Evolutionary conservation across 2,329 filamentous ascomycete species (phyloP), one percentile per base, ranked within the genome.

Genomic region (Diaporthe citri): DNA sequence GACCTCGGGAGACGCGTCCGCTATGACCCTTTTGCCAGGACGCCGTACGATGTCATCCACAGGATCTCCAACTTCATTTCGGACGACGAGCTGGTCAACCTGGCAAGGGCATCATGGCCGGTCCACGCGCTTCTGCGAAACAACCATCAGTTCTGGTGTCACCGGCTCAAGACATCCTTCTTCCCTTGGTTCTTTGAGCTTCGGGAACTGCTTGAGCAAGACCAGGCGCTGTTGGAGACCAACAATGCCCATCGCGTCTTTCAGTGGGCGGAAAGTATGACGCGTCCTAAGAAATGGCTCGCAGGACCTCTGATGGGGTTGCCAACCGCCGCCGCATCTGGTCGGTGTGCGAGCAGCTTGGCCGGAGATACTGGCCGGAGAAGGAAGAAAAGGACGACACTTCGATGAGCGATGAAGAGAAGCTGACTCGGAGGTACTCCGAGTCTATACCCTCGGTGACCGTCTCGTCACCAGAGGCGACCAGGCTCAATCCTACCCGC

Each of bases 101-200:
- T 74, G 17, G 22, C n/a, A 36, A 71, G 28, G 12, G 66, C 72
- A 13, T 74, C 72, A 28, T 74, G 64, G 64, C 48, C 52, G 22
- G 22, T 71, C n/a, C 72, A 71, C 48, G 10, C 3, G 15, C 25
- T 55, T 17, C 10, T 71, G 39, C 62, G 31, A 13, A 70, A 59
- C 28, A 59, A 60, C 46, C n/a, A 57, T 31, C 41, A 62, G n/a
- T 74, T 74, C 41, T 74, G 72, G 64, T 28, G 25, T 28, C 62
- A 31, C 20, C 48, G 55, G 20, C 13, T 71, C 41, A n/a, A 10
- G n/a, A 15, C 0, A 10, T 34, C 51, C 39, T 46, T 20, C 10
- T 12, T 60, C 8, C 64, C 72, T 39, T 74, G 72, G 72, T 74
- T 71, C 34, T 71, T 74, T 6, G 72, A 74, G 56, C 41, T 74